Base-by-base conservation (phyloP, 176 grass and related monocot genomes). In the Zoysia pacifica region DNA sequence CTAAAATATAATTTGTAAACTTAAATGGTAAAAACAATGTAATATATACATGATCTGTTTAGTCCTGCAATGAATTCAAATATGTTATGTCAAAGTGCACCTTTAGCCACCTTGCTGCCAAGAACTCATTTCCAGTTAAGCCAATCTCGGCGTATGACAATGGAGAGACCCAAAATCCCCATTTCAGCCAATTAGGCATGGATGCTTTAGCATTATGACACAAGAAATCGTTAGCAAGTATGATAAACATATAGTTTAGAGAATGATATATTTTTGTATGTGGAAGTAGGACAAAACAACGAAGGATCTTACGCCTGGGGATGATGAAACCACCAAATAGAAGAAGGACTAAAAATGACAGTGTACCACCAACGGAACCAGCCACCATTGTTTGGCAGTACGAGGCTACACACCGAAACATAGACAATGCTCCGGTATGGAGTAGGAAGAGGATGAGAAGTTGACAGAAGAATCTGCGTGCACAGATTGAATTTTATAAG, bases 131-230 rank as follows among this genome's bases (percentile, higher is more conserved):
- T 73, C 88, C 73, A 66, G 91, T 76, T 72, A 97, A 79, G 66
- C 82, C 85, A 82, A 97, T 90, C 76, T 97, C 94, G 72, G 85
- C 78, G 28, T 94, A 94, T 10, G 94, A 84, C 49, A 94, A 74
- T 77, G 91, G 94, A 65, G 94, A 93, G 62, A 94, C 28, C 94
- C 94, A 94, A 86, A 94, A 97, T 75, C 84, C 91, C 94, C 94
- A 97, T 86, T 90, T 92, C 39, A 94, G 77, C 94, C 94, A 97
- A 72, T 65, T 76, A 75, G 94, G 91, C 77, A 97, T 76, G 62
- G 85, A 86, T 41, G 74, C 89, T 97, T 45, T 45, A 69, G 37
- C 62, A 87, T 65, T 42, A 61, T n/a, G 41, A 16, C 19, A 66
- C 46, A 47, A 14, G 81, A 65, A 79, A 37, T 5, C n/a, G 48